Evolutionary conservation across 208 protist species (phyloP), one percentile per base, ranked within the genome.

Genomic region (Porcisia hertigi): DNA sequence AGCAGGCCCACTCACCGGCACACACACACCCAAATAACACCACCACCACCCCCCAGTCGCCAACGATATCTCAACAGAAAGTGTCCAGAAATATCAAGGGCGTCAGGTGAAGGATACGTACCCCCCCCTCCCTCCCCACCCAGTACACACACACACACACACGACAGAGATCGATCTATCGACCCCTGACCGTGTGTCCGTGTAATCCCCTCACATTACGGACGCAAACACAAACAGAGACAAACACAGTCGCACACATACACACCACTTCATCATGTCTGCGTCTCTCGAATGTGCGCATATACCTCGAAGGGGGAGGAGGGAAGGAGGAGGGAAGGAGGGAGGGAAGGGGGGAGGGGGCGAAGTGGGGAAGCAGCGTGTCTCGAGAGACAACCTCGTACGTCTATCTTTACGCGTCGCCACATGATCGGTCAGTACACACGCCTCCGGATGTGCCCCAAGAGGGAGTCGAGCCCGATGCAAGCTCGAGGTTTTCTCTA

Each of bases 1-100:
- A 34, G 23, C 30, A 58, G 45, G 47, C 49, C 49, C 57, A 75
- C 12, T 2, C 55, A 77, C 11, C 39, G 39, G 69, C n/a, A 36
- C 72, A 64, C 59, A 71, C 62, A 83, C 63, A 72, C 73, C 53
- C 64, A 75, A 71, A 62, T 71, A 81, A 36, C 74, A 52, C 74
- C 34, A 69, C 39, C 73, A 60, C 41, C 69, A 65, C 52, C 39
- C 20, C 69, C 59, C 60, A 63, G 25, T 70, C 34, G 70, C 14
- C 23, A 30, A 34, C 25, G n/a, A 60, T 6, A 25, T 41, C 30
- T 16, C 43, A 69, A 20, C 20, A 8, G 6, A 3, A 52, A 20
- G n/a, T 52, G 36, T 47, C 20, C 63, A 52, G 14, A 63, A 9
- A 36, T 34, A 36, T 11, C 59, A 41, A 41, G 59, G 30, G 14